Evolutionary conservation across 441 rosid species (phyloP).

Genomic region (Gossypium davidsonii): DNA sequence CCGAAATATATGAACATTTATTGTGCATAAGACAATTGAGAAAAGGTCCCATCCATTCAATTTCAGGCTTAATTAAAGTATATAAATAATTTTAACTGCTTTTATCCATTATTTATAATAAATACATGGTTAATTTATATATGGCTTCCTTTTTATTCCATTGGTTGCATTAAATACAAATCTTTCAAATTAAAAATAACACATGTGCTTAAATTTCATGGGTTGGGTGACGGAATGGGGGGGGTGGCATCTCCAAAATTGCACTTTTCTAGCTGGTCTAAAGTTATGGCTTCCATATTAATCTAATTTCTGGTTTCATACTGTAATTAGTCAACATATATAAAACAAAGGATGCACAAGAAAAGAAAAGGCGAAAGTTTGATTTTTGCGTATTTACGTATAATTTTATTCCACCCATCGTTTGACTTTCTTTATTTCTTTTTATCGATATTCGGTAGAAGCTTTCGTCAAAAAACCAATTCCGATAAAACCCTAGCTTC

Average conservation of each 20-base stretch:
- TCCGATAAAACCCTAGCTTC: not conserved
- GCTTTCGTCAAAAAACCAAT: not conserved
- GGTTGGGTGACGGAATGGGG: not conserved
- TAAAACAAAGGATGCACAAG: not conserved
- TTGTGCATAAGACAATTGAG: conserved; percentile 12
- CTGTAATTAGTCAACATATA: not conserved
- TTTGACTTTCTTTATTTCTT: not conserved
- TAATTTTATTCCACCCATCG: not conserved
- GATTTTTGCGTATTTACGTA: not conserved
- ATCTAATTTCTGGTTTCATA: not conserved
- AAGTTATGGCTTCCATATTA: not conserved
- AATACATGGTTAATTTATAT: no score
- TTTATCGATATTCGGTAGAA: not conserved
- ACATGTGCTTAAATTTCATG: not conserved
- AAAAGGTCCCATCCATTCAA: conserved; percentile 20
- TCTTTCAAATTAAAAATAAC: not conserved
- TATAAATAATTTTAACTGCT: not conserved
- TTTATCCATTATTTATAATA: no score
- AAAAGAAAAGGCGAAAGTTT: not conserved
- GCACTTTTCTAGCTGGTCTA: not conserved
- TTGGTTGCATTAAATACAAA: no score
- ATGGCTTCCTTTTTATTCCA: no score
- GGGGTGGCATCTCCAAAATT: not conserved
- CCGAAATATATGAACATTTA: conserved; percentile 34
- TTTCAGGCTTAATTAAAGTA: no score